A percentile compares a stretch with the other conserved stretches of the same genome.
Evolutionary conservation across 2,329 filamentous ascomycete genomes (phyloP).

Genomic region (Venturia aucupariae): DNA sequence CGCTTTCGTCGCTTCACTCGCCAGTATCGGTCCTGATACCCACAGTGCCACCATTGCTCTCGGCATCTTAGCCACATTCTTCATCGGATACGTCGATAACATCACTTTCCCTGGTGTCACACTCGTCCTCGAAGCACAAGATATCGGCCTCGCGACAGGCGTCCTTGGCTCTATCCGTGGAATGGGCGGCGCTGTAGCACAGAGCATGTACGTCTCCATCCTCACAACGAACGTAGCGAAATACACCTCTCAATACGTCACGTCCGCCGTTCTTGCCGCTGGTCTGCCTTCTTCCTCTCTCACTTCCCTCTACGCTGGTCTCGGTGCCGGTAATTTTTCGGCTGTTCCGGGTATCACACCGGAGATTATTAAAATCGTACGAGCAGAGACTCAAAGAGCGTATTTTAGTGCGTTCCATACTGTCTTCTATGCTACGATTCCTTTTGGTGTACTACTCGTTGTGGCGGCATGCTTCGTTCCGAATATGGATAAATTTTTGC

Average conservation of each 20-base stretch:
- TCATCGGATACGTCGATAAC: constrained; percentile 33
- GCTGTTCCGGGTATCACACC: constrained; percentile 20
- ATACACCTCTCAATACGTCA: constrained; percentile 22
- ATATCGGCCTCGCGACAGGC: constrained; percentile 38
- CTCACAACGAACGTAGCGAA: constrained; percentile 23
- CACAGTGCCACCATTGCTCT: constrained; percentile 32
- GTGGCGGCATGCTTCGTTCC: constrained; percentile 19
- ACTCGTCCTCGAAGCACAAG: constrained; percentile 37
- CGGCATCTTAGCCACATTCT: constrained; percentile 25
- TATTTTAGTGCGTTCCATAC: constrained; percentile 16
- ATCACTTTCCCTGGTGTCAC: constrained; percentile 36
- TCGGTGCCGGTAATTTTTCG: constrained; percentile 20
- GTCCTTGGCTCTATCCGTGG: constrained; percentile 39
- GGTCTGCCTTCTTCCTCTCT: constrained; percentile 24
- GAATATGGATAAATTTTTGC: constrained; percentile 22
- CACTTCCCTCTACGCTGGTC: constrained; percentile 20
- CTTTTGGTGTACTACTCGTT: constrained; percentile 21
- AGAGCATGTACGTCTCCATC: constrained; percentile 29
- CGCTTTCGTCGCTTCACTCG: constrained; percentile 28
- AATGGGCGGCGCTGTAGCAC: constrained; percentile 29
- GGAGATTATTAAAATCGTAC: constrained; percentile 18
- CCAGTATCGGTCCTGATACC: constrained; percentile 22
- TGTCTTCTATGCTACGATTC: constrained; percentile 24
- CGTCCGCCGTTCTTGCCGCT: constrained; percentile 18
- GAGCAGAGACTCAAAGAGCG: constrained; percentile 18